Evolutionary conservation across 2,329 filamentous ascomycete genomes (phyloP).

Genomic region (Xylaria arbuscula): DNA sequence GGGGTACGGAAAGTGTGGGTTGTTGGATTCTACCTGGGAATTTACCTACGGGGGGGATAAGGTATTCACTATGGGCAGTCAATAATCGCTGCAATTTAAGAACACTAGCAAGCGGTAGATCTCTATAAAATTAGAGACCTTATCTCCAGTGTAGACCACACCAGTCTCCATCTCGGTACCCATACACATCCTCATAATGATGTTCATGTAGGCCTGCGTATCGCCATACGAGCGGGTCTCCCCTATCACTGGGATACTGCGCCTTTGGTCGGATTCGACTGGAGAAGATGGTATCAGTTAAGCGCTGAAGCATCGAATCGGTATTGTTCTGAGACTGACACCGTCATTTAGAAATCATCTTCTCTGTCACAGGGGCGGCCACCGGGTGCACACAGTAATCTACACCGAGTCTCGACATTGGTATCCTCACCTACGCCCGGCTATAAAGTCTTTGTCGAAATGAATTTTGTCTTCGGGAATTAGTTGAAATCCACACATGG

Average conservation of each 20-base stretch:
- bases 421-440: not conserved
- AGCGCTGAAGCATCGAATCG: not conserved
- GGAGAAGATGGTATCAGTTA: not conserved
- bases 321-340: not conserved
- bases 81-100: not conserved
- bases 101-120: not conserved
- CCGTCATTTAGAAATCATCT: not conserved
- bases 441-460: not conserved
- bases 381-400: not conserved
- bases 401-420: not conserved
- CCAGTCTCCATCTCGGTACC: not conserved
- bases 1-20: slow-evolving; percentile 6
- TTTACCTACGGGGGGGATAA: not conserved
- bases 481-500: slow-evolving; percentile 1
- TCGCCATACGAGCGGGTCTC: not conserved
- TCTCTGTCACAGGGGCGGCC: too few relatives aligned
- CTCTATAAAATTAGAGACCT: too few relatives aligned
- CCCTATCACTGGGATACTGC: slow-evolving; percentile 7
- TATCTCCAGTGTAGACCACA: not conserved
- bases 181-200: not conserved
- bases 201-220: not conserved
- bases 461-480: not conserved
- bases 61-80: not conserved
- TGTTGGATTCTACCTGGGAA: not conserved
- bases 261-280: not conserved